Percentiles rank a stretch among this genome's conserved stretches.
These are phyloP conservation scores for Urochloa ruziziensis DNA, from an alignment of 176 grass and related monocot species.

Conservation along the genomic window DNA sequence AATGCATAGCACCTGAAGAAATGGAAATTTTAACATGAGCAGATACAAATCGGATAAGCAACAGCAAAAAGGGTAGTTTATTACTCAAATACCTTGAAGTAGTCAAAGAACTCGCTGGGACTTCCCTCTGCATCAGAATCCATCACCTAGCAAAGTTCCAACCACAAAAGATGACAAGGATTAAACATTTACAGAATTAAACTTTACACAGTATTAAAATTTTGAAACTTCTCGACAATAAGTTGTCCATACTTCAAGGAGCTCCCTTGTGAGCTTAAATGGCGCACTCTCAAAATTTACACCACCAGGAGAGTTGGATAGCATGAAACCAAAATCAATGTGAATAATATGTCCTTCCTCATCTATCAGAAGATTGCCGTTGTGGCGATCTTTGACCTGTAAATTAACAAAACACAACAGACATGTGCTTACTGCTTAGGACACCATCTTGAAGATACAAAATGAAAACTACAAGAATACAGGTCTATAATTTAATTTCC, in stretches of 20 bases:
- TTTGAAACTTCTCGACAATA: neutral
- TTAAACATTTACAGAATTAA: neutral
- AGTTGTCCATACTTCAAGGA: conserved; percentile 85
- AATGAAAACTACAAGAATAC: conserved; percentile 3
- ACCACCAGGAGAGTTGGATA: conserved; percentile 96
- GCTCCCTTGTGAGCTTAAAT: conserved; percentile 95
- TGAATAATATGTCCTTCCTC: conserved; percentile 99
- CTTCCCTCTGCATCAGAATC: conserved; percentile 99
- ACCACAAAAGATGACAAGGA: conserved; percentile 12
- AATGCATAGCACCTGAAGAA: conserved; percentile 86
- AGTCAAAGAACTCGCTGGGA: conserved; percentile 97
- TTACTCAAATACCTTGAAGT: conserved; percentile 81
- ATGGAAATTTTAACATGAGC: conserved; percentile 18
- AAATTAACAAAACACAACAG: conserved; percentile 17
- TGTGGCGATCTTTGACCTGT: conserved; percentile 94
- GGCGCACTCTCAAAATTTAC: conserved; percentile 99
- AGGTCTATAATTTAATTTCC: conserved; percentile 13
- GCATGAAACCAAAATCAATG: conserved; percentile 99
- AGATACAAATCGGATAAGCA: conserved; percentile 5
- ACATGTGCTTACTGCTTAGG: neutral
- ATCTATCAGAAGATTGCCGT: conserved; percentile 94
- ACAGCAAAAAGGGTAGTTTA: neutral
- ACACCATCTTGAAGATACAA: neutral
- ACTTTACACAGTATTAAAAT: neutral
- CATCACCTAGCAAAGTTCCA: conserved; percentile 76